phyloP scores from a whole-genome alignment of 495 filamentous ascomycete genomes.

The Bombardia bombarda region DNA sequence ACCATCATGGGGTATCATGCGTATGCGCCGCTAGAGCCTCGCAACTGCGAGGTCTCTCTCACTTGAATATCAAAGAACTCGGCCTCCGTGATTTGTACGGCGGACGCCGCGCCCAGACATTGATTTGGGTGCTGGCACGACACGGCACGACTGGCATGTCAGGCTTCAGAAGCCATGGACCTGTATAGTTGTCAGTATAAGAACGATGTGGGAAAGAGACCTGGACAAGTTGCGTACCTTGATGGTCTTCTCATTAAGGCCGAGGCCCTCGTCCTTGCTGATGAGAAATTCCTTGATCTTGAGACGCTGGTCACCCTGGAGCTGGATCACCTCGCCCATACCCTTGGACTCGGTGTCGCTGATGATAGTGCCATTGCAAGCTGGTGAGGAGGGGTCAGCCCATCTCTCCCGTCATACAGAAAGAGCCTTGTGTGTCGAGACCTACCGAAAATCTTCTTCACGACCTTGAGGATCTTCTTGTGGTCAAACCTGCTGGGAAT shows the following conservation, averaged over 20 bases:
- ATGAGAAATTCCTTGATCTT: constrained; percentile 96
- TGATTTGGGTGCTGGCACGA: constrained; percentile 17
- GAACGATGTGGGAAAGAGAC: background rate
- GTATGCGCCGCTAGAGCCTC: constrained; percentile 13
- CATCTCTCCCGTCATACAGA: too few relatives aligned
- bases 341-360: constrained; percentile 63
- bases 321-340: constrained; percentile 99
- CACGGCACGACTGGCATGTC: constrained; percentile 27
- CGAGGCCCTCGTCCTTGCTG: constrained; percentile 88
- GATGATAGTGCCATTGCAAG: constrained; percentile 99
- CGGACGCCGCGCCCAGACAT: too few relatives aligned
- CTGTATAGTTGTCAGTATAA: constrained; percentile 19
- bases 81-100: background rate
- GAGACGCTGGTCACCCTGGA: constrained; percentile 98
- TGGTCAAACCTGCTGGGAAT: constrained; percentile 96
- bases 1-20: constrained; percentile 25
- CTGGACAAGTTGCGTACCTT: constrained; percentile 50
- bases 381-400: constrained; percentile 31
- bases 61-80: constrained; percentile 10
- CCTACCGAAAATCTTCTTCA: constrained; percentile 99
- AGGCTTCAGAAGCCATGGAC: constrained; percentile 72
- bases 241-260: constrained; percentile 91
- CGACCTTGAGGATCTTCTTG: constrained; percentile 99
- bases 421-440: too few relatives aligned
- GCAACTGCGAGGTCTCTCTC: constrained; percentile 4